Percentiles rank a stretch among this genome's conserved stretches.
phyloP scores from a whole-genome alignment of 116 monocot genomes.

The Cymodocea nodosa region DNA sequence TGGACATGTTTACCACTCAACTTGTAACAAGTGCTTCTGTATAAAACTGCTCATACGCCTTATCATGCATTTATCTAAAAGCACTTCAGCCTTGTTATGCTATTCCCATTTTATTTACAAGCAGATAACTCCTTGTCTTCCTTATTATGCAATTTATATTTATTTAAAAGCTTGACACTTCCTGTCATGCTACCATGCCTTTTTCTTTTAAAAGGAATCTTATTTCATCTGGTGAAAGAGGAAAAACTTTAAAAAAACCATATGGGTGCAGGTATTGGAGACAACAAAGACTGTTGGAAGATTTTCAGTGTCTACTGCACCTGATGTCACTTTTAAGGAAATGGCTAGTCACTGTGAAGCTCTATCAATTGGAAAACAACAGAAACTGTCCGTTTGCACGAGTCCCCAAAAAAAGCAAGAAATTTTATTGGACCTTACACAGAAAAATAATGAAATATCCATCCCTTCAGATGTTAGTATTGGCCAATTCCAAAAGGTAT shows the following conservation, averaged over 20 bases:
- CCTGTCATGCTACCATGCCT: too few species aligned
- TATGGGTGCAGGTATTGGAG: conserved; percentile 34
- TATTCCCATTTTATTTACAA: too few species aligned
- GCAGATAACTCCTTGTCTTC: too few species aligned
- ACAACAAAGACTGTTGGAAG: conserved; percentile 38
- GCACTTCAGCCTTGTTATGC: too few species aligned
- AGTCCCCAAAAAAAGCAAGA: conserved; percentile 33
- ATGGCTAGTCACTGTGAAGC: conserved; percentile 73
- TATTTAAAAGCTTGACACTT: too few species aligned
- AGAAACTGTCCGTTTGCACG: conserved; percentile 57
- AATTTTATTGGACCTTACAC: conserved; percentile 3
- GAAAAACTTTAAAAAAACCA: neutral
- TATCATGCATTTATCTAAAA: too few species aligned
- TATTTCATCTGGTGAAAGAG: neutral
- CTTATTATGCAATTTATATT: too few species aligned
- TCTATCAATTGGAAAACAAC: conserved; percentile 52
- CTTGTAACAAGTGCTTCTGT: too few species aligned
- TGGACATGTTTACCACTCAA: too few species aligned
- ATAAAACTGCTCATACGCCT: too few species aligned
- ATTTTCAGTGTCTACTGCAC: conserved; percentile 40
- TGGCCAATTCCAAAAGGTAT: conserved; percentile 29
- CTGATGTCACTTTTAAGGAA: conserved; percentile 58
- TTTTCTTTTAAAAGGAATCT: too few species aligned
- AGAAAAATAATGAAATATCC: conserved; percentile 8
- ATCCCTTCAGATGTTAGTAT: neutral